A percentile compares a stretch with the other conserved stretches of the same genome.
Conservation (phyloP, 2,329 filamentous ascomycete genomes). For the Westerdykella ornata region DNA sequence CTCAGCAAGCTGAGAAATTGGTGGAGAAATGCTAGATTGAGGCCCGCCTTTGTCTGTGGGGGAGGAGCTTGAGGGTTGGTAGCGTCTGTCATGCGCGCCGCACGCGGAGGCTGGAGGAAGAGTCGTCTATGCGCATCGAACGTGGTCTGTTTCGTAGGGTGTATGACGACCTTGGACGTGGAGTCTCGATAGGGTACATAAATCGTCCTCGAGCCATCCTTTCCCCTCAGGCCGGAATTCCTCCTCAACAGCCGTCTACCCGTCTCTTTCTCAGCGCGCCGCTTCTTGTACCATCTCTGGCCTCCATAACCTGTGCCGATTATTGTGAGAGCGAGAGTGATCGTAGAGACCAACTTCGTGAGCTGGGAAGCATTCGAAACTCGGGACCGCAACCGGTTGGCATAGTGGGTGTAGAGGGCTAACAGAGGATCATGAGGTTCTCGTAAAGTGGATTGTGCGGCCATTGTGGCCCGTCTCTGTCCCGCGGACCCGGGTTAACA, state of each 20-base stretch:
- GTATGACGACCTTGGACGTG: conserved; percentile 85
- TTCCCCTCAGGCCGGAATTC: conserved; percentile 88
- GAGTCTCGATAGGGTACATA: conserved; percentile 87
- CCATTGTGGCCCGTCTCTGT: conserved; percentile 54
- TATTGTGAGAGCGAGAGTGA: conserved; percentile 70
- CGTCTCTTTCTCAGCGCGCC: conserved; percentile 71
- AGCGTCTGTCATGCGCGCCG: conserved; percentile 67
- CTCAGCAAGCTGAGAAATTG: conserved; percentile 94
- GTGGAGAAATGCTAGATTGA: conserved; percentile 93
- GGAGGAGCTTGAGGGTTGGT: conserved; percentile 63
- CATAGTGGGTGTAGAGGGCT: conserved; percentile 45
- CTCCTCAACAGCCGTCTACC: conserved; percentile 74
- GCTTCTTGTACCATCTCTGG: conserved; percentile 67
- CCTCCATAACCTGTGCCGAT: conserved; percentile 71
- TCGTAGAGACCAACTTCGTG: conserved; percentile 66
- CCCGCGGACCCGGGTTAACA: conserved; percentile 16
- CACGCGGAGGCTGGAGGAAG: conserved; percentile 83
- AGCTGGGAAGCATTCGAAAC: conserved; percentile 61
- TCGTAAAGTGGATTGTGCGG: conserved; percentile 74
- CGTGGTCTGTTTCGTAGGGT: conserved; percentile 82
- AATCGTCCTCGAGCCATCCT: conserved; percentile 90
- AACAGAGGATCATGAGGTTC: conserved; percentile 41
- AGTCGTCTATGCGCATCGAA: conserved; percentile 93
- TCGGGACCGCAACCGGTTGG: conserved; percentile 43
- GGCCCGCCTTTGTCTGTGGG: conserved; percentile 81